Evolutionary conservation across 2,329 filamentous ascomycete genomes (phyloP).

Genomic region (Botryotinia globosa): DNA sequence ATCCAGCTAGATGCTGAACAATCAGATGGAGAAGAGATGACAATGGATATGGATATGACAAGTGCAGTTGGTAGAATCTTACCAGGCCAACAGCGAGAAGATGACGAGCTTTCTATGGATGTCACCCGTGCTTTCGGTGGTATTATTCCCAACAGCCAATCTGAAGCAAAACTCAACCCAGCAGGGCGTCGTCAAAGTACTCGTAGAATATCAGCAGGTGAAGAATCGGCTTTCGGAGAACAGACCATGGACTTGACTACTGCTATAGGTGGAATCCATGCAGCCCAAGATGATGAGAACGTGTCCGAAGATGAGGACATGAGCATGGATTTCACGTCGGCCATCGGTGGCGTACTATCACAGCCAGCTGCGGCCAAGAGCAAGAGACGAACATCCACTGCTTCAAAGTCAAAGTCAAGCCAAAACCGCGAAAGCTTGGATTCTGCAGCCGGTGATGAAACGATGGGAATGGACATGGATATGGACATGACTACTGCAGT

Average conservation of each 20-base stretch:
- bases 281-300: constrained; percentile 36
- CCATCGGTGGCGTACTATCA: constrained; percentile 55
- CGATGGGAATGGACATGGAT: constrained; percentile 30
- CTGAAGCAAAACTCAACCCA: constrained; percentile 37
- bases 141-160: constrained; percentile 53
- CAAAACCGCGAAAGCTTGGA: constrained; percentile 41
- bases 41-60: constrained; percentile 59
- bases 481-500: constrained; percentile 46
- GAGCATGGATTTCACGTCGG: constrained; percentile 75
- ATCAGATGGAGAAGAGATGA: constrained; percentile 43
- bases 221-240: constrained; percentile 36
- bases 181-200: constrained; percentile 39
- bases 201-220: constrained; percentile 39
- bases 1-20: constrained; percentile 29
- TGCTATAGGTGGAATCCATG: constrained; percentile 53
- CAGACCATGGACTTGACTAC: constrained; percentile 55
- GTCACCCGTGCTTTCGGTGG: constrained; percentile 80
- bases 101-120: constrained; percentile 79
- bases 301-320: constrained; percentile 59
- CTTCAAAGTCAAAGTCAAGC: constrained; percentile 21
- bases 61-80: constrained; percentile 53
- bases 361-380: constrained; percentile 39
- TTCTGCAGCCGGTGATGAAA: constrained; percentile 35
- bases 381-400: constrained; percentile 26
- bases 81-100: constrained; percentile 34